A percentile compares a stretch with the other conserved stretches of the same genome.
Conservation (phyloP, 2,329 filamentous ascomycete species). For the Aspergillus sp. region DNA sequence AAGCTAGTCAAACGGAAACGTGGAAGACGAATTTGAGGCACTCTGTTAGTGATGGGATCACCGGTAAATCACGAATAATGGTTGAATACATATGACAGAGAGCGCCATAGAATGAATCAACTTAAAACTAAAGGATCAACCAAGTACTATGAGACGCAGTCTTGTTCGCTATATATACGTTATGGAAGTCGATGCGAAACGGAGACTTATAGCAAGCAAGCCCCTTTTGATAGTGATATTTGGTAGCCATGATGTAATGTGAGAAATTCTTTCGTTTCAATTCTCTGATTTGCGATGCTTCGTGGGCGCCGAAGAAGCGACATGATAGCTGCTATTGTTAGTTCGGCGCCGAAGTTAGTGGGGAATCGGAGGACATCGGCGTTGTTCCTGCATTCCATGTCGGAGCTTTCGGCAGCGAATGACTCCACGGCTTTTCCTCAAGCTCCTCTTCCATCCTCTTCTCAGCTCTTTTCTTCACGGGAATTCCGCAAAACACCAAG, state of each 20-base stretch:
- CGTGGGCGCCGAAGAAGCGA: background rate
- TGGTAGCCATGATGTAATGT: background rate
- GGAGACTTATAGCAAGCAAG: background rate
- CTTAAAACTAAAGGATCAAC: too few species aligned
- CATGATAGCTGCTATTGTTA: background rate
- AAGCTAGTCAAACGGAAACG: too few species aligned
- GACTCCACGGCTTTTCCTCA: background rate
- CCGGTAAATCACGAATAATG: too few species aligned
- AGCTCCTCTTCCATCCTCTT: background rate
- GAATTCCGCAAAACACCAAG: background rate
- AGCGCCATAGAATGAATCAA: too few species aligned
- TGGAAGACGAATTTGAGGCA: too few species aligned
- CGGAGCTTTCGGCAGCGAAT: background rate
- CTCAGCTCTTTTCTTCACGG: background rate
- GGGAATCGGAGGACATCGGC: background rate
- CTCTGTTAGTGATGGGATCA: too few species aligned
- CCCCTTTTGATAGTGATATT: background rate
- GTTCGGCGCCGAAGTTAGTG: slow-evolving; percentile 3
- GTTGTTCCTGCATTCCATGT: background rate
- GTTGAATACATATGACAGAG: too few species aligned
- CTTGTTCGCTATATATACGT: too few species aligned
- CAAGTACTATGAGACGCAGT: too few species aligned
- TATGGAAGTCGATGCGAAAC: background rate
- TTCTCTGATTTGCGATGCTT: too few species aligned
- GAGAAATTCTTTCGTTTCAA: background rate